phyloP scores from a whole-genome alignment of 345 rosid species.

The Capsella bursapastoris region DNA sequence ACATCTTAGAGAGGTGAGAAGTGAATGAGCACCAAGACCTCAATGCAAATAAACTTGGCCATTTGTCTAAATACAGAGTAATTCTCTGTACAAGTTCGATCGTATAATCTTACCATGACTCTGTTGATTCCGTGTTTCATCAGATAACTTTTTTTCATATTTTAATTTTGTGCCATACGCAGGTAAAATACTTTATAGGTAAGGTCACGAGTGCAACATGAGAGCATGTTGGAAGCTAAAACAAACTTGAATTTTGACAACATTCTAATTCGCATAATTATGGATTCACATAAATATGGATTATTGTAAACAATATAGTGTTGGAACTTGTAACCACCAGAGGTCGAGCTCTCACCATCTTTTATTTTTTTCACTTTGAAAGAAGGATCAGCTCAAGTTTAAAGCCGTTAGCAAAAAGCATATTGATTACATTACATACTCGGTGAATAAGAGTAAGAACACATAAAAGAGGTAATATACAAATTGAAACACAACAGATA shows the following conservation, averaged over 20 bases:
- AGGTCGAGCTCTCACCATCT: background rate
- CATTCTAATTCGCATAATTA: background rate
- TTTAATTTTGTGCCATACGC: background rate
- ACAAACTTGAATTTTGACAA: background rate
- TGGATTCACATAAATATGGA: background rate
- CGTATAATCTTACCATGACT: background rate
- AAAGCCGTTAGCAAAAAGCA: conserved; percentile 17
- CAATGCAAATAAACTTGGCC: background rate
- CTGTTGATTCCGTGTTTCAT: background rate
- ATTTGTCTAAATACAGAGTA: conserved; percentile 5
- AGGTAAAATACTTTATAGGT: background rate
- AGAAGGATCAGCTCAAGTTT: background rate
- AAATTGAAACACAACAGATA: conserved; percentile 35
- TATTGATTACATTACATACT: conserved; percentile 16
- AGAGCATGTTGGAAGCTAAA: background rate
- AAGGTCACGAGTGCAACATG: background rate
- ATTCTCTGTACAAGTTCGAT: background rate
- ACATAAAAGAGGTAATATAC: conserved; percentile 35
- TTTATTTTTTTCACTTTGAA: background rate
- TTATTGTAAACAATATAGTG: background rate
- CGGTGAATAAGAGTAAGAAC: background rate
- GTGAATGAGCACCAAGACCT: background rate
- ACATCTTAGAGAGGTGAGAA: background rate
- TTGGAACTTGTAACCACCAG: background rate
- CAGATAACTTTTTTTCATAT: background rate